A percentile compares a stretch with the other conserved stretches of the same genome.
Conservation (phyloP, 164 flowering plant genomes). For the Annona cherimola region DNA sequence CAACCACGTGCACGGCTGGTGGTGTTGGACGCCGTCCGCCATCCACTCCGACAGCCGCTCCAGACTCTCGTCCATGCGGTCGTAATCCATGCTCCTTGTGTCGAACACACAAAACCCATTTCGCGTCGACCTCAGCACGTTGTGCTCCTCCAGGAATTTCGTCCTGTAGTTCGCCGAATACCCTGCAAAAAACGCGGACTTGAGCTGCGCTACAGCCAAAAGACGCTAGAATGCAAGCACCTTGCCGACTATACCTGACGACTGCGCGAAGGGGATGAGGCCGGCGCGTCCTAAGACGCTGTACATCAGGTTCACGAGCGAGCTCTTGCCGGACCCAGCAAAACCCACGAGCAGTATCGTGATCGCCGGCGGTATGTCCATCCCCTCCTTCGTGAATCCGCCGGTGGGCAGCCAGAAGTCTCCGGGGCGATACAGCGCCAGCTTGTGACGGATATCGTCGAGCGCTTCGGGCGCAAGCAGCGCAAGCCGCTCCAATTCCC, state of each 20-base stretch:
- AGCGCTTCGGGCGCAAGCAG: constrained; percentile 50
- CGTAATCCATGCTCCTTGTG: constrained; percentile 52
- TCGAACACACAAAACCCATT: constrained; percentile 77
- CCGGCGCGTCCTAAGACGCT: constrained; percentile 72
- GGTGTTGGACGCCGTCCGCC: constrained; percentile 59
- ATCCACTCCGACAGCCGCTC: constrained; percentile 47
- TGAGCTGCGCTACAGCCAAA: no score
- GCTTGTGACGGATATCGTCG: constrained; percentile 67
- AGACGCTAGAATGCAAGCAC: background rate
- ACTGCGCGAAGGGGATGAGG: constrained; percentile 64
- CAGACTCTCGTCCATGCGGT: constrained; percentile 28
- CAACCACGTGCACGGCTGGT: constrained; percentile 46
- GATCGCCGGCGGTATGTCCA: constrained; percentile 46
- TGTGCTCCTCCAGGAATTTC: constrained; percentile 66
- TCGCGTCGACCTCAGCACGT: constrained; percentile 58
- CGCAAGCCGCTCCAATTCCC: constrained; percentile 71
- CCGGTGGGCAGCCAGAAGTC: constrained; percentile 73
- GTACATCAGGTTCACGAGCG: constrained; percentile 68
- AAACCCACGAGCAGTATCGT: constrained; percentile 60
- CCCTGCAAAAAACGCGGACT: constrained; percentile 19
- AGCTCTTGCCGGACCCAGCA: constrained; percentile 68
- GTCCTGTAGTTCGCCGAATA: constrained; percentile 34
- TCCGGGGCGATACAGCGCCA: constrained; percentile 45
- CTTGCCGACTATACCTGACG: constrained; percentile 36
- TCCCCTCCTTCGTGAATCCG: constrained; percentile 57